These are phyloP conservation scores for Euptelea pleiosperma DNA, from an alignment of 164 flowering plant species.

Conservation along the genomic window DNA sequence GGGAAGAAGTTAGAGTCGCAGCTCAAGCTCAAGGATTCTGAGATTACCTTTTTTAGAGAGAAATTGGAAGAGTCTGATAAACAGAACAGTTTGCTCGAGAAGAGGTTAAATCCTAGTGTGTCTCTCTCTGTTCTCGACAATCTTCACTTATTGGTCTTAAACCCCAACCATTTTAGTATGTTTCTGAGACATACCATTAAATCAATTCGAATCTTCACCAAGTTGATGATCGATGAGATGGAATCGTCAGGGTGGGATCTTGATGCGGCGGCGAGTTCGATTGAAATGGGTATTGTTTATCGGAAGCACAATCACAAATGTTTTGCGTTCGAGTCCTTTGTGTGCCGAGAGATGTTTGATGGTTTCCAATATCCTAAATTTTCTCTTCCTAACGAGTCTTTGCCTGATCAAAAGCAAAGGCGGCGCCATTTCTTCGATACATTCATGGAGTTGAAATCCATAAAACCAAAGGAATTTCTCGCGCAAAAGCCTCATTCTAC, in stretches of 20 bases:
- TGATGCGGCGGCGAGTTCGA: constrained; percentile 43
- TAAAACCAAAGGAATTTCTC: constrained; percentile 36
- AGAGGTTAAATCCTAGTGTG: constrained; percentile 49
- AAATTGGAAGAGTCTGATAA: constrained; percentile 44
- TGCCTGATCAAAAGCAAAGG: constrained; percentile 18
- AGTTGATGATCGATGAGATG: constrained; percentile 46
- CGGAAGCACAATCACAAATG: constrained; percentile 40
- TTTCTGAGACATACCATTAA: constrained; percentile 36
- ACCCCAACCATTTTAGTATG: constrained; percentile 39
- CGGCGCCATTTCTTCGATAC: constrained; percentile 37
- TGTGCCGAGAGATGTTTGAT: constrained; percentile 59
- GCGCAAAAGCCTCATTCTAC: constrained; percentile 40
- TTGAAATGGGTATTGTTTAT: constrained; percentile 34
- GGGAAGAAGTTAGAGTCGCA: constrained; percentile 54
- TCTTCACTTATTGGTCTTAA: constrained; percentile 39
- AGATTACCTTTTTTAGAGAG: constrained; percentile 44
- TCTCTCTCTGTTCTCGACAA: constrained; percentile 29
- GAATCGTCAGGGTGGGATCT: constrained; percentile 59
- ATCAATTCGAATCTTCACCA: constrained; percentile 45
- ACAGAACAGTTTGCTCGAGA: constrained; percentile 44
- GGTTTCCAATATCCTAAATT: constrained; percentile 47
- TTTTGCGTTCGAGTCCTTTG: constrained; percentile 58
- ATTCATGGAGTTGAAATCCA: constrained; percentile 45
- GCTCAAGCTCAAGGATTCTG: constrained; percentile 57
- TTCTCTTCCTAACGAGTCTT: constrained; percentile 25